A percentile compares a stretch with the other conserved stretches of the same genome.
These are phyloP conservation scores for Fomitopsis schrenkii DNA, from an alignment of 1,284 basidiomycete genomes.

Conservation along the genomic window DNA sequence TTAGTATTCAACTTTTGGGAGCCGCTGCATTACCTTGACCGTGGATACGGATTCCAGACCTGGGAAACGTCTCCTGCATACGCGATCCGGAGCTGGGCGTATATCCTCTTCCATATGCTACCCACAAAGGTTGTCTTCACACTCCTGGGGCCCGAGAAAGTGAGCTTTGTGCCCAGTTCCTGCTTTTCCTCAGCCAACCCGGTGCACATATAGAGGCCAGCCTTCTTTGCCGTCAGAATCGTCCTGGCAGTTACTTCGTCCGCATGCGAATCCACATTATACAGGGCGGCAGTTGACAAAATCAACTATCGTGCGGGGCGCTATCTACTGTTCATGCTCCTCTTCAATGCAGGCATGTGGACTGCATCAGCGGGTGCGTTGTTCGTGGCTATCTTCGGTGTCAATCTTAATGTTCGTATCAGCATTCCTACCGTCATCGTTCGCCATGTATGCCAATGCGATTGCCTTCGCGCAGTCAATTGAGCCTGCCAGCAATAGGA, in stretches of 20 bases:
- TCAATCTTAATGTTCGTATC: background rate
- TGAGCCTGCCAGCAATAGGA: conserved; percentile 57
- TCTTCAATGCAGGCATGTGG: conserved; percentile 93
- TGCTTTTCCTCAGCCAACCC: background rate
- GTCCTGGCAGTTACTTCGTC: conserved; percentile 74
- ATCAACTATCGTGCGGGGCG: conserved; percentile 89
- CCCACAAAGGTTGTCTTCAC: conserved; percentile 36
- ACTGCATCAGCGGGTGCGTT: conserved; percentile 74
- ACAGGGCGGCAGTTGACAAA: conserved; percentile 75
- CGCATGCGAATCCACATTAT: conserved; percentile 82
- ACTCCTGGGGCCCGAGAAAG: conserved; percentile 29
- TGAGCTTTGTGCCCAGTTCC: background rate
- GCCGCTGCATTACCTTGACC: conserved; percentile 86
- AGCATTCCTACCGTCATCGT: conserved; percentile 94
- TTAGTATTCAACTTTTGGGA: conserved; percentile 99
- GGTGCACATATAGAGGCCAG: conserved; percentile 51
- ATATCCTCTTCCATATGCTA: conserved; percentile 74
- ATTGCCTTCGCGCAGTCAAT: conserved; percentile 80
- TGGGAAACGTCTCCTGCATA: conserved; percentile 95
- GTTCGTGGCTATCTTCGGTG: background rate
- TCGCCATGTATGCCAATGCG: conserved; percentile 89
- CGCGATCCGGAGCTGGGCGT: conserved; percentile 93
- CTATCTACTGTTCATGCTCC: conserved; percentile 84
- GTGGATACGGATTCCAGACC: conserved; percentile 90
- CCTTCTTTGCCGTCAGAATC: conserved; percentile 89